Conservation (phyloP, 139 green algal genomes). For the Pseudopediastrum boryanum region DNA sequence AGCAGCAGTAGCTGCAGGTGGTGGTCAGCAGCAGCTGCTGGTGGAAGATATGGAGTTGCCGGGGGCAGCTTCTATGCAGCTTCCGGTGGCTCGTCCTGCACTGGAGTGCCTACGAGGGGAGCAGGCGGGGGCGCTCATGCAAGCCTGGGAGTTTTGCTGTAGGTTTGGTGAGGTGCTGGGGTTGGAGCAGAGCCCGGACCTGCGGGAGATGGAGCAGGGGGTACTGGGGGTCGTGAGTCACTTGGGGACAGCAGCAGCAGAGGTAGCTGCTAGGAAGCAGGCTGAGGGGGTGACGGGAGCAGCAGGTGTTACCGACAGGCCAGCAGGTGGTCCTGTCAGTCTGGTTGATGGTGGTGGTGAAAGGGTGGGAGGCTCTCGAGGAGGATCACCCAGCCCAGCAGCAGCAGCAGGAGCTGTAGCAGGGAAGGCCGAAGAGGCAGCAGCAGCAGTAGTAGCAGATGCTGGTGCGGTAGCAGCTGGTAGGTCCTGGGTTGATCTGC, state of each 20-base stretch:
- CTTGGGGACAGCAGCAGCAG: not conserved
- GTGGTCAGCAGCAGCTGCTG: constrained; percentile 11
- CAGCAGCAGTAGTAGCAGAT: constrained; percentile 3
- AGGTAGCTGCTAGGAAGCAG: not conserved
- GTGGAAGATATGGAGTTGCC: constrained; percentile 52
- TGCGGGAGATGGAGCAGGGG: constrained; percentile 17
- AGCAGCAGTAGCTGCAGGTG: constrained; percentile 14
- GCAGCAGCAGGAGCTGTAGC: constrained; percentile 12
- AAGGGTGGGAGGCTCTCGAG: constrained; percentile 17
- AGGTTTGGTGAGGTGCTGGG: constrained; percentile 54
- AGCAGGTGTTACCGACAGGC: not conserved
- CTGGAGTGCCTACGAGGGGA: constrained; percentile 2
- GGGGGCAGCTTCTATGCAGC: constrained; percentile 6
- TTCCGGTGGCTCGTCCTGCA: not conserved
- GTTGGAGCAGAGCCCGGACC: constrained; percentile 31
- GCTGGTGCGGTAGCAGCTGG: constrained; percentile 7
- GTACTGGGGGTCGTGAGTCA: constrained; percentile 10
- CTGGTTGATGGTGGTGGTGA: constrained; percentile 16
- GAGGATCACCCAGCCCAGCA: not conserved
- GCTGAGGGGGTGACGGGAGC: not conserved
- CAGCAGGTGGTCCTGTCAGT: too few species aligned
- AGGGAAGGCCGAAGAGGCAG: not conserved
- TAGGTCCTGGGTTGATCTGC: constrained; percentile 35
- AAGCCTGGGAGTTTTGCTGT: constrained; percentile 61
- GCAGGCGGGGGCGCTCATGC: constrained; percentile 36